Percentiles rank a stretch among this genome's conserved stretches.
Evolutionary conservation across 176 grass and related monocot genomes (phyloP).

Genomic region (Phragmites australis): DNA sequence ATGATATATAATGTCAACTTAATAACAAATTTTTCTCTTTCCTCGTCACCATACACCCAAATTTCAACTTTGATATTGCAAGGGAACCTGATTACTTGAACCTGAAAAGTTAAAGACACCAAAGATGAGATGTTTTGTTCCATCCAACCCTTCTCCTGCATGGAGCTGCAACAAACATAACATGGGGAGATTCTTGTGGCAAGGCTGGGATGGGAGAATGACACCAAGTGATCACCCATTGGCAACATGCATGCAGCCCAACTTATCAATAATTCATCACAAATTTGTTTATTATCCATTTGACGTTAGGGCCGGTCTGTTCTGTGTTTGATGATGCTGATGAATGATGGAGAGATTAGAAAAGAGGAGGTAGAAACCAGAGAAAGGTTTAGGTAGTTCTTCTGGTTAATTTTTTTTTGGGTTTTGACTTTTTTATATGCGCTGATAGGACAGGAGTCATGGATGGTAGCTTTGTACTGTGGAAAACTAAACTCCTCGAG

Average conservation of each 20-base stretch:
- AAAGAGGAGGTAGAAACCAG: not conserved
- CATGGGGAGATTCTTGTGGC: conserved; percentile 50
- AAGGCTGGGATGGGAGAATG: conserved; percentile 30
- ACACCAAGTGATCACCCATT: conserved; percentile 17
- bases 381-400: conserved; percentile 5
- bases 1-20: not conserved
- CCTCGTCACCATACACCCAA: not conserved
- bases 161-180: conserved; percentile 47
- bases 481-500: conserved; percentile 25
- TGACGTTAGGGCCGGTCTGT: not conserved
- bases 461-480: conserved; percentile 36
- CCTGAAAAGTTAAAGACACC: conserved; percentile 34
- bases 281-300: conserved; percentile 18
- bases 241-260: conserved; percentile 38
- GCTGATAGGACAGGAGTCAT: conserved; percentile 42
- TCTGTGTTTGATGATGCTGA: conserved; percentile 8
- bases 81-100: conserved; percentile 40
- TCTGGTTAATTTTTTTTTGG: not conserved
- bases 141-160: conserved; percentile 11
- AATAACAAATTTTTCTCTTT: not conserved
- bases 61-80: conserved; percentile 8
- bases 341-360: conserved; percentile 38
- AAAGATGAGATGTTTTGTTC: conserved; percentile 44
- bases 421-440: conserved; percentile 26
- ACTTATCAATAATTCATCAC: conserved; percentile 39